A percentile compares a stretch with the other conserved stretches of the same genome.
These are phyloP conservation scores for Lactifluus hygrophoroides DNA, from an alignment of 768 basidiomycete genomes.

Conservation along the genomic window DNA sequence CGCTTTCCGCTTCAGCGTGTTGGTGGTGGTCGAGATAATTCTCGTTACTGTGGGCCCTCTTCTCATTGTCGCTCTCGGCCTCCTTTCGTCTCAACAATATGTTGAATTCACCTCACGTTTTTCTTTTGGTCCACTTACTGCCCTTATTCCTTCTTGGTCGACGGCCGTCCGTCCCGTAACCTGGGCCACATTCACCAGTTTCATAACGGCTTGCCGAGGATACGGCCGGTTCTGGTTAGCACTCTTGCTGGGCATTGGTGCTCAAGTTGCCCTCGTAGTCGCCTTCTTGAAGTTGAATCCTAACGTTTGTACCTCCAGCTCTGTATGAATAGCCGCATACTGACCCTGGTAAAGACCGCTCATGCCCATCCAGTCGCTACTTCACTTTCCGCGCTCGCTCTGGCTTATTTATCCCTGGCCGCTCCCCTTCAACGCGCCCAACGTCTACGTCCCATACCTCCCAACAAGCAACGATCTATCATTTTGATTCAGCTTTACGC, in stretches of 20 bases:
- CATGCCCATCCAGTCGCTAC: slow-evolving; percentile 51
- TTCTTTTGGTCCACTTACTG: neutral
- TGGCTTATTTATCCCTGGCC: slow-evolving; percentile 43
- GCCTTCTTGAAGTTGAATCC: slow-evolving; percentile 51
- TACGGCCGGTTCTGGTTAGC: slow-evolving; percentile 60
- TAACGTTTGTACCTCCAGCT: slow-evolving; percentile 38
- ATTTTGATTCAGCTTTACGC: slow-evolving; percentile 46
- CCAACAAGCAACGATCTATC: slow-evolving; percentile 42
- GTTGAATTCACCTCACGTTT: neutral
- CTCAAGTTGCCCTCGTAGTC: slow-evolving; percentile 41
- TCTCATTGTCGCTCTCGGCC: slow-evolving; percentile 33
- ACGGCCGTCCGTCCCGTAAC: slow-evolving; percentile 5
- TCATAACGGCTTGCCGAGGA: slow-evolving; percentile 22
- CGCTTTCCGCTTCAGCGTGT: slow-evolving; percentile 41
- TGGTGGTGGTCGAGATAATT: slow-evolving; percentile 51
- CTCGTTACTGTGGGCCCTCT: slow-evolving; percentile 58
- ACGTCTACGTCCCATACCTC: slow-evolving; percentile 25
- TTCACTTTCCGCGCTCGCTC: slow-evolving; percentile 38
- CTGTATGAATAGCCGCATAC: neutral
- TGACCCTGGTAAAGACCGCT: slow-evolving; percentile 39
- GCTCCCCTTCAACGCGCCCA: slow-evolving; percentile 32
- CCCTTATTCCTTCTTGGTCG: slow-evolving; percentile 4
- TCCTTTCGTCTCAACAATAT: slow-evolving; percentile 10
- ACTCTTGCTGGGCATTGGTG: slow-evolving; percentile 35
- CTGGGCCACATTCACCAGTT: neutral